phyloP scores from a whole-genome alignment of 139 green algal species.

The Micractinium sp. region DNA sequence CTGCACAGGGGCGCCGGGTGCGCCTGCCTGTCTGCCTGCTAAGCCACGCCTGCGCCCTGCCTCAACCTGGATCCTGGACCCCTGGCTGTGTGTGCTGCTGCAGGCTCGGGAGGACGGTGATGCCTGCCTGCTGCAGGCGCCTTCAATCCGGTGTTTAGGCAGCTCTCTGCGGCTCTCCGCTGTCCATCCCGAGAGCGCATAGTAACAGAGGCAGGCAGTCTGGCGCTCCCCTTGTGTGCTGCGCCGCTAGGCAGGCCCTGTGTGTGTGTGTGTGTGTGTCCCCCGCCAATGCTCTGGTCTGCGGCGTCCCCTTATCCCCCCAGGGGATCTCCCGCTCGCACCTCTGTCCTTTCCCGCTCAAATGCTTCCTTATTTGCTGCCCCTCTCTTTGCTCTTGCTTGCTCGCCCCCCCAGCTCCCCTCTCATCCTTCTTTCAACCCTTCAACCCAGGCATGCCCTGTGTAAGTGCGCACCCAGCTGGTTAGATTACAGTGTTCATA shows the following conservation, averaged over 20 bases:
- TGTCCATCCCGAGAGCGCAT: not conserved
- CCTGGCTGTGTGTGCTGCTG: not conserved
- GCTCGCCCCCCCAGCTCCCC: not conserved
- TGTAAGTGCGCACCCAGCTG: not conserved
- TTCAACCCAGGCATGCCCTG: too few species aligned
- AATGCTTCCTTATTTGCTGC: not conserved
- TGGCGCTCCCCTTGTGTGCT: not conserved
- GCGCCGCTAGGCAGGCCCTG: not conserved
- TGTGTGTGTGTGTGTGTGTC: too few species aligned
- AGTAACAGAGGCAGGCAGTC: not conserved
- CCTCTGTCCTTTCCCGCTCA: not conserved
- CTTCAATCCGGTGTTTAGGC: not conserved
- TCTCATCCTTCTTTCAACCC: not conserved
- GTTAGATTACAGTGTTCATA: not conserved
- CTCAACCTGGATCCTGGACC: too few species aligned
- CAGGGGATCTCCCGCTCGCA: not conserved
- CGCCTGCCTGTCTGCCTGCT: not conserved
- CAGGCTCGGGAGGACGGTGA: conserved; percentile 11
- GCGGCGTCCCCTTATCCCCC: too few species aligned
- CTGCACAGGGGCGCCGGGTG: too few species aligned
- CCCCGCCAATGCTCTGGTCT: too few species aligned
- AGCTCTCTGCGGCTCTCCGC: not conserved
- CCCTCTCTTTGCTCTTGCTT: not conserved
- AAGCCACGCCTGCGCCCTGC: not conserved
- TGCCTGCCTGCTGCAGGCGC: not conserved